Base-by-base conservation (phyloP, 148 eudicot species). In the Camellia sinensis region DNA sequence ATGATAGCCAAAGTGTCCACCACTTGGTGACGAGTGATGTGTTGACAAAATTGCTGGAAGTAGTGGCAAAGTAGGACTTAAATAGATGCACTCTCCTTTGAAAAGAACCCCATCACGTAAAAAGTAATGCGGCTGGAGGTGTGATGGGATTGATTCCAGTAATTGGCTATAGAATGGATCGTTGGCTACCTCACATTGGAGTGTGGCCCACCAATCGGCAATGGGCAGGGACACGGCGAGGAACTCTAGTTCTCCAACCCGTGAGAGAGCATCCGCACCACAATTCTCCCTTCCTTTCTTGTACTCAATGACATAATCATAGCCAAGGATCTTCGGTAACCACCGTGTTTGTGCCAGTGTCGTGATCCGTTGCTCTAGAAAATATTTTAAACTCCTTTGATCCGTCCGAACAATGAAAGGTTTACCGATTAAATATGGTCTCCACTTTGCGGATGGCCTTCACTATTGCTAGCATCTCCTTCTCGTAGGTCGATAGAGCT, bases 341-440 rank as follows among this genome's bases (percentile, higher is more conserved):
- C 73, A 70, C 4, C 53, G 73, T 2, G 73, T 2, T 70, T 70
- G 73, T n/a, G 75, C 40, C n/a, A 43, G 61, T 2, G 75, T 72
- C 3, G 75, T 72, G 41, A 72, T 72, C 3, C 75, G 75, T 50
- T 72, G 75, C 75, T 19, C 75, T 0, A 52, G 6, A 14, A 52
- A 11, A 9, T 71, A 48, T 12, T 71, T 71, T 12, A 71, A 40
- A 12, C 75, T 71, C 50, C 19, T 48, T 0, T 71, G 75, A 14
- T 71, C 75, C 1, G 43, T 71, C 11, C 41, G 40, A 0, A 71
- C 60, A 5, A 21, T 72, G 17, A 72, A 72, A 6, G 60, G 41
- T 19, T 50, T 52, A 0, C 75, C 75, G 5, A 72, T 12, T 40
- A 48, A 52, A 19, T 72, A 72, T 5, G 75, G 75, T 9, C 75